These are phyloP conservation scores for Colletotrichum sp. DNA, from an alignment of 2,329 filamentous ascomycete genomes.

Conservation along the genomic window DNA sequence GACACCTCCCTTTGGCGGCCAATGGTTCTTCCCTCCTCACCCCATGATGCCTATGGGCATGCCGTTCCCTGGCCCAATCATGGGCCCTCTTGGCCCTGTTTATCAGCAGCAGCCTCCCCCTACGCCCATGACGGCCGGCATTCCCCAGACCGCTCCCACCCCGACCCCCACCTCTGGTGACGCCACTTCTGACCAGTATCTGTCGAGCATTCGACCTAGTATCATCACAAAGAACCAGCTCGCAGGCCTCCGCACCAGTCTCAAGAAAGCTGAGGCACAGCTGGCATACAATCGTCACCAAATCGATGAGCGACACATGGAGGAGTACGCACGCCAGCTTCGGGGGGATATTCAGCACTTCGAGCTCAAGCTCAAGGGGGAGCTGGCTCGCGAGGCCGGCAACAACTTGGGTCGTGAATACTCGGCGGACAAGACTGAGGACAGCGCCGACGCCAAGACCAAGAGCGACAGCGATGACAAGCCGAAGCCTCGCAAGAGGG, in stretches of 20 bases:
- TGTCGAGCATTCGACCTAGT: conserved; percentile 65
- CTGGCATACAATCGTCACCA: conserved; percentile 67
- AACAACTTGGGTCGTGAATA: conserved; percentile 31
- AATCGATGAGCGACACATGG: conserved; percentile 61
- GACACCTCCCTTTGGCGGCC: background rate
- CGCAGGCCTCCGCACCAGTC: conserved; percentile 52
- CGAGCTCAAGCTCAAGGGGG: conserved; percentile 48
- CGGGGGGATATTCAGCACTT: conserved; percentile 55
- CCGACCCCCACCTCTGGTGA: background rate
- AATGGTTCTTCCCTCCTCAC: conserved; percentile 13
- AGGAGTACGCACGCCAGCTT: conserved; percentile 45
- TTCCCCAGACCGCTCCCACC: background rate
- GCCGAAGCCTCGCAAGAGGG: background rate
- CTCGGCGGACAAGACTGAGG: conserved; percentile 34
- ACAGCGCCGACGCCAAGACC: background rate
- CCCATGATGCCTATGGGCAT: conserved; percentile 15
- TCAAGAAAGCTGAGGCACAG: conserved; percentile 63
- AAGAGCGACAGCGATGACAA: background rate
- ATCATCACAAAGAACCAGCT: conserved; percentile 67
- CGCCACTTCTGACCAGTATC: conserved; percentile 8
- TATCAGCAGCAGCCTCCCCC: background rate
- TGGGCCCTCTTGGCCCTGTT: conserved; percentile 27
- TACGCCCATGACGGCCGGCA: background rate
- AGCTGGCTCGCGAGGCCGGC: conserved; percentile 49
- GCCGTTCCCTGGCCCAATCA: conserved; percentile 28